Conservation (phyloP, 2,329 filamentous ascomycete species). For the Cordyceps javanica region DNA sequence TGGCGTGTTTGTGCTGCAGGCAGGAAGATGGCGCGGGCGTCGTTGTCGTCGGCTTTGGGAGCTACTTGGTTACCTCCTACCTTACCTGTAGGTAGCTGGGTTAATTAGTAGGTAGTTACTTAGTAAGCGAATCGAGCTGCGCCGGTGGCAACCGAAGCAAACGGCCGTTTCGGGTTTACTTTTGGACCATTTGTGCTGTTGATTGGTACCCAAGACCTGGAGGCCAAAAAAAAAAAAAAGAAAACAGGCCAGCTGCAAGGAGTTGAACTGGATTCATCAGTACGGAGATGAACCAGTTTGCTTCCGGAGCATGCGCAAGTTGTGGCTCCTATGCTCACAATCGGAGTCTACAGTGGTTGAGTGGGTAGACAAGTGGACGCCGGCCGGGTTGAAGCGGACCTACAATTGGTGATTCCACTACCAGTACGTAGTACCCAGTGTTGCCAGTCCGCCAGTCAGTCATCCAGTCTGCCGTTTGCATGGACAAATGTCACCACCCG, state of each 20-base stretch:
- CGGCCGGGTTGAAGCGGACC: no score
- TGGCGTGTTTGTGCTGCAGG: background rate
- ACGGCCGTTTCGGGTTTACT: conserved; percentile 2
- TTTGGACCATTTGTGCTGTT: background rate
- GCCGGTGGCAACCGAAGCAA: conserved; percentile 7
- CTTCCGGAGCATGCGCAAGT: background rate
- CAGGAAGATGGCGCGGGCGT: background rate
- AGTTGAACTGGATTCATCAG: no score
- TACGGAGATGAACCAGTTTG: background rate
- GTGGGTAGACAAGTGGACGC: background rate
- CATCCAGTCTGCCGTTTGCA: no score
- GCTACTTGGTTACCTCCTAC: no score
- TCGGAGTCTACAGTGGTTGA: background rate
- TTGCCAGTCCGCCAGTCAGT: no score
- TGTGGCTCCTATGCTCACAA: background rate
- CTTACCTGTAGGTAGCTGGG: no score
- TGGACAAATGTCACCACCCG: background rate
- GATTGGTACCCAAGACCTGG: background rate
- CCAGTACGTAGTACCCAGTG: no score
- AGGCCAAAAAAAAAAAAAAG: background rate
- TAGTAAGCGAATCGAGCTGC: background rate
- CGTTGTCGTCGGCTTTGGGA: conserved; percentile 1
- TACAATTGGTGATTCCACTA: background rate
- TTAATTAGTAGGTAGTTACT: background rate
- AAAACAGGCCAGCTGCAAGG: no score